Conservation (phyloP, 164 flowering plant genomes). For the Akebia trifoliata region DNA sequence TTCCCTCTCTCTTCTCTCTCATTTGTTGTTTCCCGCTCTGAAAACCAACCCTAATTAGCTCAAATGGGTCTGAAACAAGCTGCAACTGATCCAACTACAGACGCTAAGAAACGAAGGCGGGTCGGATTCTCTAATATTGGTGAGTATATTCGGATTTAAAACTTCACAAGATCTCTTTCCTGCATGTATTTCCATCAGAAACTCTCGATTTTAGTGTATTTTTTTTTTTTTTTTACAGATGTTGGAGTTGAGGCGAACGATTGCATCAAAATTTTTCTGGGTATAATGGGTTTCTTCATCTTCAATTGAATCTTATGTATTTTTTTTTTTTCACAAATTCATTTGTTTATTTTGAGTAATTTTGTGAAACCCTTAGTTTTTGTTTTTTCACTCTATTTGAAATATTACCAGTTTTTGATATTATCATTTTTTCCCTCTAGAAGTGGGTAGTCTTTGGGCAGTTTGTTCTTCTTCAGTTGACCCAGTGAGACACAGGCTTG, state of each 20-base stretch:
- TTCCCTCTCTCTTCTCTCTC: neutral
- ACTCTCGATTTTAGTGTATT: neutral
- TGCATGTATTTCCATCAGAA: neutral
- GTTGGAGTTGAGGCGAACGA: slow-evolving; percentile 75
- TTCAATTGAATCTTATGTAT: neutral
- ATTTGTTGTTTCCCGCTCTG: slow-evolving; percentile 12
- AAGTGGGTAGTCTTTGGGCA: too few relatives aligned
- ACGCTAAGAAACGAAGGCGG: slow-evolving; percentile 56
- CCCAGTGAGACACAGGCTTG: too few relatives aligned
- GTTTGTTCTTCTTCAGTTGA: too few relatives aligned
- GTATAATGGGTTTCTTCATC: slow-evolving; percentile 27
- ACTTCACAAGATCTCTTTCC: neutral
- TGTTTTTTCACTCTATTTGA: too few relatives aligned
- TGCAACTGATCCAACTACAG: slow-evolving; percentile 35
- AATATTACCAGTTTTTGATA: too few relatives aligned
- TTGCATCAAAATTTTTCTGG: slow-evolving; percentile 70
- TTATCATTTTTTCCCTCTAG: neutral
- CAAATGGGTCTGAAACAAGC: slow-evolving; percentile 53
- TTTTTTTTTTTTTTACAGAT: slow-evolving; percentile 36
- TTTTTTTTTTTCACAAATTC: neutral
- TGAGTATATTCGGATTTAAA: slow-evolving; percentile 15
- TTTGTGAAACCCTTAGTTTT: too few relatives aligned
- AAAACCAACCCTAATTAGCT: slow-evolving; percentile 52
- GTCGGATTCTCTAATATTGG: slow-evolving; percentile 58
- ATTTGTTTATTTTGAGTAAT: neutral